These are phyloP conservation scores for Cryomyces antarcticus DNA, from an alignment of 495 filamentous ascomycete species.

Conservation along the genomic window DNA sequence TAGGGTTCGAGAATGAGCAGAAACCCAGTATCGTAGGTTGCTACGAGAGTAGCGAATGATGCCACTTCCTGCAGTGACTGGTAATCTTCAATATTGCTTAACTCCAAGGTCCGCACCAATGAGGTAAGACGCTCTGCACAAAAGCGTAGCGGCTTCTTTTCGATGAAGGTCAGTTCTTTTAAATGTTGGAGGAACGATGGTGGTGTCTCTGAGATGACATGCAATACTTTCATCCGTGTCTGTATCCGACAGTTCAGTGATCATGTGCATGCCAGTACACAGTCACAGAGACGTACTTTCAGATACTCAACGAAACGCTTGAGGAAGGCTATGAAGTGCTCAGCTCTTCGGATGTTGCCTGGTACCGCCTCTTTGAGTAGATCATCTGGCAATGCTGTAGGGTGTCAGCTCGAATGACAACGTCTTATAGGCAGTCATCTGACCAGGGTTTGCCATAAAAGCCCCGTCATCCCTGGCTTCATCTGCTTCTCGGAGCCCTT, in stretches of 20 bases:
- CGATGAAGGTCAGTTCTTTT: constrained; percentile 90
- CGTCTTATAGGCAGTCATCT: constrained; percentile 16
- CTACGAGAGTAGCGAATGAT: constrained; percentile 91
- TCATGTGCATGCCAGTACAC: too few species aligned
- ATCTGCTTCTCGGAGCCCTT: constrained; percentile 72
- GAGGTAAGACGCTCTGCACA: constrained; percentile 91
- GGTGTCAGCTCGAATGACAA: constrained; percentile 9
- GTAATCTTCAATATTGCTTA: constrained; percentile 95
- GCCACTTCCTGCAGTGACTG: constrained; percentile 94
- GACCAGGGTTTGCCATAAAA: constrained; percentile 84
- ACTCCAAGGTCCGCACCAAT: constrained; percentile 82
- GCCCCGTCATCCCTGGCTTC: constrained; percentile 79
- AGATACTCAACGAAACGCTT: constrained; percentile 96
- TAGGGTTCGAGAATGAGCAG: constrained; percentile 89
- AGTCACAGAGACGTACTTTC: constrained; percentile 27
- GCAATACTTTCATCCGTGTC: constrained; percentile 93
- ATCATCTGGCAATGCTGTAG: constrained; percentile 49
- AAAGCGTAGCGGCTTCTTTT: constrained; percentile 87
- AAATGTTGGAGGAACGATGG: constrained; percentile 84
- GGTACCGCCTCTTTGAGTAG: constrained; percentile 83
- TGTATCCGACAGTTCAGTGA: constrained; percentile 6
- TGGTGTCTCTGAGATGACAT: constrained; percentile 92
- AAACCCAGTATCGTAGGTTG: constrained; percentile 96
- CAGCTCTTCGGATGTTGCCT: constrained; percentile 86
- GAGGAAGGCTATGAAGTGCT: constrained; percentile 90